These are phyloP conservation scores for Schizothecium vesticola DNA, from an alignment of 495 filamentous ascomycete genomes.

Conservation along the genomic window DNA sequence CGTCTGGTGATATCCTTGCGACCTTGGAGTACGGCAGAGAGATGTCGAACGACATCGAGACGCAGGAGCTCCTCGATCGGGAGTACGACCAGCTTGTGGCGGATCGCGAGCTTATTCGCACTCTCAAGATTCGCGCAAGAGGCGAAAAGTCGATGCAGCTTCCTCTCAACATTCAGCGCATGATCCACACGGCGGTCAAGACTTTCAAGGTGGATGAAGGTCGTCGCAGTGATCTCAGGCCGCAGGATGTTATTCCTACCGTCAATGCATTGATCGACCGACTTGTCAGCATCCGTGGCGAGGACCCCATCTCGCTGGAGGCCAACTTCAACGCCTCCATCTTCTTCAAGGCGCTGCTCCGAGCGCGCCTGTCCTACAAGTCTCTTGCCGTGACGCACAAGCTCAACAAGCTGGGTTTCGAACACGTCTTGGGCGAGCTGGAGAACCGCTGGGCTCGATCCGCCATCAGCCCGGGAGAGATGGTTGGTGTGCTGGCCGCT, in stretches of 20 bases:
- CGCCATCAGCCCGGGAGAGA: conserved; percentile 84
- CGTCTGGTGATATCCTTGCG: conserved; percentile 56
- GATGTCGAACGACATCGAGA: conserved; percentile 76
- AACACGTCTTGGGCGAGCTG: conserved; percentile 86
- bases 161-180: conserved; percentile 83
- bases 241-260: conserved; percentile 78
- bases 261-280: conserved; percentile 70
- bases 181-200: conserved; percentile 82
- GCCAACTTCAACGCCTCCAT: conserved; percentile 82
- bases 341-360: conserved; percentile 85
- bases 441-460: conserved; percentile 79
- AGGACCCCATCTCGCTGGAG: conserved; percentile 74
- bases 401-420: conserved; percentile 86
- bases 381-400: conserved; percentile 76
- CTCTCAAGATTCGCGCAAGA: conserved; percentile 41
- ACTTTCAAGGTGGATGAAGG: conserved; percentile 85
- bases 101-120: conserved; percentile 71
- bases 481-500: conserved; percentile 96
- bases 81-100: conserved; percentile 75
- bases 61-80: conserved; percentile 78
- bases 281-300: conserved; percentile 77
- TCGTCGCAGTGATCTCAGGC: conserved; percentile 80
- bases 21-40: conserved; percentile 82
- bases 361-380: conserved; percentile 87
- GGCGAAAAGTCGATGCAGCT: conserved; percentile 80